Conservation (phyloP, 2,329 filamentous ascomycete species). For the Fusarium burgessii region DNA sequence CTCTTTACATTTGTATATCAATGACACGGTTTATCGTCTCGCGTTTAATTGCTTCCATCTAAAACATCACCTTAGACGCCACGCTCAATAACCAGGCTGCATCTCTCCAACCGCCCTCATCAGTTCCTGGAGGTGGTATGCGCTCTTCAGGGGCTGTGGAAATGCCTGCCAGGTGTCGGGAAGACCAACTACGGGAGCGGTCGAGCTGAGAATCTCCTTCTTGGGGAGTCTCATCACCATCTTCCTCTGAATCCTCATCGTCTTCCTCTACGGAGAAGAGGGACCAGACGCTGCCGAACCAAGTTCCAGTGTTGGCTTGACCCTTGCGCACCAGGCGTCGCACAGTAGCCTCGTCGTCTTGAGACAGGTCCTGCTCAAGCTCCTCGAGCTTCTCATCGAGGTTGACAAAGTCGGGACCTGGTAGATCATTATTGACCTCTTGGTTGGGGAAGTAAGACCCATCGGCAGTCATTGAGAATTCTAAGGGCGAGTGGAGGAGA, state of each 20-base stretch:
- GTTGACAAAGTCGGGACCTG: constrained; percentile 72
- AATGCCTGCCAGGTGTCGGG: constrained; percentile 56
- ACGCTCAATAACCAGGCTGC: constrained; percentile 76
- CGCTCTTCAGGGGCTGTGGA: constrained; percentile 57
- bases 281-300: constrained; percentile 71
- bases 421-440: constrained; percentile 51
- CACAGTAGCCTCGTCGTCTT: constrained; percentile 70
- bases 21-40: constrained; percentile 13
- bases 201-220: constrained; percentile 46
- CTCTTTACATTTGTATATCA: constrained; percentile 7
- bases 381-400: constrained; percentile 70
- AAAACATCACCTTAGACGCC: constrained; percentile 71
- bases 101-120: constrained; percentile 74
- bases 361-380: constrained; percentile 62
- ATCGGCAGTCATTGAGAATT: constrained; percentile 48
- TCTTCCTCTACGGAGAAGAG: constrained; percentile 73
- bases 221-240: constrained; percentile 52
- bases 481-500: constrained; percentile 60
- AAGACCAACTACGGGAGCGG: constrained; percentile 51
- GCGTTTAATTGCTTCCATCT: constrained; percentile 32
- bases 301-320: constrained; percentile 65
- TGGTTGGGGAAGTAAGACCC: constrained; percentile 44
- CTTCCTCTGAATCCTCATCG: constrained; percentile 62
- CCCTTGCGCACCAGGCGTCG: constrained; percentile 67
- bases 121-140: constrained; percentile 61